phyloP scores from a whole-genome alignment of 2,329 filamentous ascomycete genomes.

The Aspergillus alliaceus region DNA sequence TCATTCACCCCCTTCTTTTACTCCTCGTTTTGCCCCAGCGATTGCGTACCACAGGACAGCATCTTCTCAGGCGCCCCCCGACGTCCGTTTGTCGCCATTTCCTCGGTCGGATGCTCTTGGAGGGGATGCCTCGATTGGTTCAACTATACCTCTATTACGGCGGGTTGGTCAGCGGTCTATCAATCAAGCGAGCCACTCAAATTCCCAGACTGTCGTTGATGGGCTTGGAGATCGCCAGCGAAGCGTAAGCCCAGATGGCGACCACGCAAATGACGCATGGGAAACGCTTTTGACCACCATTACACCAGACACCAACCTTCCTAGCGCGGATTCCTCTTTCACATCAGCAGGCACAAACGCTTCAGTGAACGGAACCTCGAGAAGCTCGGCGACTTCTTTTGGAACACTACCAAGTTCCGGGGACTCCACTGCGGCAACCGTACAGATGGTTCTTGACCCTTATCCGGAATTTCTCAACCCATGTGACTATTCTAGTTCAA shows the following conservation, averaged over 20 bases:
- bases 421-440: constrained; percentile 17
- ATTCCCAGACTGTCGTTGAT: constrained; percentile 50
- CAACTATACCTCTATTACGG: constrained; percentile 28
- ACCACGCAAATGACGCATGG: constrained; percentile 63
- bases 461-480: constrained; percentile 38
- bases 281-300: constrained; percentile 78
- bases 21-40: constrained; percentile 48
- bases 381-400: constrained; percentile 46
- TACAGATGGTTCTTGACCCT: constrained; percentile 33
- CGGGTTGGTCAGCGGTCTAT: constrained; percentile 37
- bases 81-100: constrained; percentile 26
- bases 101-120: constrained; percentile 22
- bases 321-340: constrained; percentile 81
- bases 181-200: constrained; percentile 21
- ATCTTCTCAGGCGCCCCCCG: constrained; percentile 22
- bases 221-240: constrained; percentile 82
- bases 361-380: constrained; percentile 26
- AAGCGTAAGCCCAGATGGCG: constrained; percentile 67
- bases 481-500: constrained; percentile 38
- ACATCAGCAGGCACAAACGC: constrained; percentile 52
- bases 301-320: constrained; percentile 76
- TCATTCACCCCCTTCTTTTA: constrained; percentile 28
- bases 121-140: constrained; percentile 18
- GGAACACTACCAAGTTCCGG: constrained; percentile 36
- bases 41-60: constrained; percentile 28